Evolutionary conservation across 73 alveolate genomes (phyloP).

Genomic region (Vitrella brassicaformis): DNA sequence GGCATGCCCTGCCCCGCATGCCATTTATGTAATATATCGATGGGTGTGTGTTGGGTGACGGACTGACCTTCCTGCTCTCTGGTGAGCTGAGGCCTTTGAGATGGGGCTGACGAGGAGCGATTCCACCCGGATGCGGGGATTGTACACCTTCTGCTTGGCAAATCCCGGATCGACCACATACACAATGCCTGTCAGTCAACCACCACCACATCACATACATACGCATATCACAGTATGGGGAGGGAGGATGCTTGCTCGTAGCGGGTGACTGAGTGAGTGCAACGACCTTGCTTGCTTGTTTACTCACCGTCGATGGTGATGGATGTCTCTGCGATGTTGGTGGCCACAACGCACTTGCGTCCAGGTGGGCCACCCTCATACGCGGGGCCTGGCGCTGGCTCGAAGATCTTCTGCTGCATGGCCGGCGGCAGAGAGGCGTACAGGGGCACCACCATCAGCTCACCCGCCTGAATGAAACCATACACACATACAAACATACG

Average conservation of each 20-base stretch:
- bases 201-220: no score
- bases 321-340: conserved; percentile 99
- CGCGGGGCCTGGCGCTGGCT: conserved; percentile 89
- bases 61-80: conserved; percentile 94
- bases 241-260: no score
- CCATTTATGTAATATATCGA: no score
- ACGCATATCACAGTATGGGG: no score
- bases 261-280: no score
- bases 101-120: conserved; percentile 87
- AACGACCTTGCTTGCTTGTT: no score
- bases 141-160: conserved; percentile 74
- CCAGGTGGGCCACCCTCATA: conserved; percentile 68
- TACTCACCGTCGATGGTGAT: conserved; percentile 96
- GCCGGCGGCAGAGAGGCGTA: conserved; percentile 95
- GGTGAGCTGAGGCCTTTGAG: conserved; percentile 86
- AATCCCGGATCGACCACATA: conserved; percentile 99
- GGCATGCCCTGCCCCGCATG: no score
- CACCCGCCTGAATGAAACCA: conserved; percentile 37
- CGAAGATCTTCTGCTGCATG: conserved; percentile 86
- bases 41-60: no score
- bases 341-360: conserved; percentile 88
- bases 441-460: conserved; percentile 74
- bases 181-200: no score
- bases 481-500: no score
- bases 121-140: conserved; percentile 97